Evolutionary conservation across 495 filamentous ascomycete species (phyloP).

Genomic region (Penicillium psychrofluorescens): DNA sequence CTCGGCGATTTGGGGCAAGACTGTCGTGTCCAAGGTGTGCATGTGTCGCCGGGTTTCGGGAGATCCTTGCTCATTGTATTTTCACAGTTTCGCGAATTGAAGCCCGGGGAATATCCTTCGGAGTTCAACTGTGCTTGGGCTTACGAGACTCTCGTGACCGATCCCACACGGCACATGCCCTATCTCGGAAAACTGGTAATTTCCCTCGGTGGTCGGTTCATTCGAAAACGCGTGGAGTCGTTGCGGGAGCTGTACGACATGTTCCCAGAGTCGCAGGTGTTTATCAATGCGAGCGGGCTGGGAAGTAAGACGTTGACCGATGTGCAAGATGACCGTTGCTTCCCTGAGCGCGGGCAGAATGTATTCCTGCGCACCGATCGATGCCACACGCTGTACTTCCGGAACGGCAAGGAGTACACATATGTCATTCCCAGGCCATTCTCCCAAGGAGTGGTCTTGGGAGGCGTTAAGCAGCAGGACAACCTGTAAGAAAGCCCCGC

Average conservation of each 20-base stretch:
- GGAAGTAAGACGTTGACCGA: constrained; percentile 31
- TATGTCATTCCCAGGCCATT: constrained; percentile 43
- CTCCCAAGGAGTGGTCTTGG: constrained; percentile 36
- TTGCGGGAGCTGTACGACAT: constrained; percentile 29
- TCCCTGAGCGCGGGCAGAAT: constrained; percentile 37
- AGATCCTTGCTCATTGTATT: not conserved
- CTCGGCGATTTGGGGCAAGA: constrained; percentile 33
- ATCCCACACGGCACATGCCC: constrained; percentile 37
- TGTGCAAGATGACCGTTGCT: constrained; percentile 32
- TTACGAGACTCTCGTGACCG: constrained; percentile 35
- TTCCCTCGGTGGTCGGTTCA: constrained; percentile 28
- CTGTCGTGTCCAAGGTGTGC: constrained; percentile 30
- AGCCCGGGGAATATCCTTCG: constrained; percentile 26
- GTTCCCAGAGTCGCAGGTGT: constrained; percentile 32
- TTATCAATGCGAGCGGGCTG: constrained; percentile 38
- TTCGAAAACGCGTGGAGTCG: constrained; percentile 30
- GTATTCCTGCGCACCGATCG: constrained; percentile 29
- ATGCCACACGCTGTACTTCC: constrained; percentile 30
- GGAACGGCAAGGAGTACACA: constrained; percentile 41
- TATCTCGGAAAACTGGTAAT: constrained; percentile 25
- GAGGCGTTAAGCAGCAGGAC: constrained; percentile 38
- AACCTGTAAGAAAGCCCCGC: constrained; percentile 20
- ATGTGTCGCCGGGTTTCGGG: not conserved
- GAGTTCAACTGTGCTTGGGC: constrained; percentile 31
- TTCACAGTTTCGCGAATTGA: constrained; percentile 30